phyloP scores from a whole-genome alignment of 2,329 filamentous ascomycete genomes.

The Diaporthe velutina region DNA sequence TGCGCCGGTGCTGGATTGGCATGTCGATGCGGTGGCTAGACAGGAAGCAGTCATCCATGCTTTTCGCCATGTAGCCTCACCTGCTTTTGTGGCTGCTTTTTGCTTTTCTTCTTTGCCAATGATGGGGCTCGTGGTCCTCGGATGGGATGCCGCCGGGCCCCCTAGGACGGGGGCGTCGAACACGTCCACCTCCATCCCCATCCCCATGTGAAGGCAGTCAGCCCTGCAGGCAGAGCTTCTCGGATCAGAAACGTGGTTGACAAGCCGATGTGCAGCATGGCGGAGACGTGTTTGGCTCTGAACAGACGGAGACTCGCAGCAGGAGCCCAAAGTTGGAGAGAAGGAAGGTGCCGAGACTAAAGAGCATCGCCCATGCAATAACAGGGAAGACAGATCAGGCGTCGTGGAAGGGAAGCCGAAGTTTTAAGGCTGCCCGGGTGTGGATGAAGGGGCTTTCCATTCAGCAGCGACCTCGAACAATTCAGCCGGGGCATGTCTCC shows the following conservation, averaged over 20 bases:
- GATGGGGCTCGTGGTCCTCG: slow-evolving; percentile 3
- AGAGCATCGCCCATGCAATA: slow-evolving; percentile 29
- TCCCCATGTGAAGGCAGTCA: slow-evolving; percentile 27
- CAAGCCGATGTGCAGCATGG: slow-evolving; percentile 27
- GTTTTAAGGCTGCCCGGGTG: slow-evolving; percentile 25
- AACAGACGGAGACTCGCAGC: slow-evolving; percentile 33
- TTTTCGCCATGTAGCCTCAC: slow-evolving; percentile 23
- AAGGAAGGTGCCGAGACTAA: slow-evolving; percentile 15
- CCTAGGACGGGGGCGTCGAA: neutral
- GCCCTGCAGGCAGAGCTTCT: slow-evolving; percentile 15
- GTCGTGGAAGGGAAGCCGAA: slow-evolving; percentile 9
- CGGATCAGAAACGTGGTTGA: slow-evolving; percentile 32
- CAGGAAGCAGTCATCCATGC: slow-evolving; percentile 26
- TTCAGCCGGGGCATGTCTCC: neutral
- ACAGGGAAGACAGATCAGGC: slow-evolving; percentile 13
- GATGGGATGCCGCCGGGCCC: slow-evolving; percentile 7
- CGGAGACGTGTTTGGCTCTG: slow-evolving; percentile 33
- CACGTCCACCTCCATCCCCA: neutral
- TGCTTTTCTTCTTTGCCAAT: slow-evolving; percentile 12
- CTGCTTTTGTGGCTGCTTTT: slow-evolving; percentile 18
- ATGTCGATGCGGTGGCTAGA: slow-evolving; percentile 28
- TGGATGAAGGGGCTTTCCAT: slow-evolving; percentile 6
- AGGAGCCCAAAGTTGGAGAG: slow-evolving; percentile 14
- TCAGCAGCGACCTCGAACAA: neutral
- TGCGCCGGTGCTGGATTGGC: slow-evolving; percentile 19